Conservation (phyloP, 306 rosid genomes). For the Erythrophleum fordii region DNA sequence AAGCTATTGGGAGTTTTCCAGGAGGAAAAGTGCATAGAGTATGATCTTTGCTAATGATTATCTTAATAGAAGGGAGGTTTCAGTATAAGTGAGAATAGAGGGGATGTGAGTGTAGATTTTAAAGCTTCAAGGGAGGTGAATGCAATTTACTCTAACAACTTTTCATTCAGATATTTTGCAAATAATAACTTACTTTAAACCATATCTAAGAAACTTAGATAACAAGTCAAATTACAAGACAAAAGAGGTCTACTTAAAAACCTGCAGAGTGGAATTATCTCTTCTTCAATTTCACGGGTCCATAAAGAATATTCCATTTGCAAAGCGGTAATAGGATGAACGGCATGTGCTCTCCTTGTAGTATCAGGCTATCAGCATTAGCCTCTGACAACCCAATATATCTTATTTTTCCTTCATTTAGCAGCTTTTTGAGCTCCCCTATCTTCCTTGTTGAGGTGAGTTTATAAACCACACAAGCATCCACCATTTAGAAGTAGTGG, state of each 20-base stretch:
- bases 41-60: background rate
- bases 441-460: conserved; percentile 40
- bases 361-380: conserved; percentile 50
- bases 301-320: conserved; percentile 81
- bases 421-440: conserved; percentile 66
- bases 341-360: conserved; percentile 66
- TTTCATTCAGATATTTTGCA: background rate
- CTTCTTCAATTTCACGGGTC: conserved; percentile 68
- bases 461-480: conserved; percentile 23
- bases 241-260: conserved; percentile 24
- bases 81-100: background rate
- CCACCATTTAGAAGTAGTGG: background rate
- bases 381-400: conserved; percentile 70
- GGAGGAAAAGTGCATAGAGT: background rate
- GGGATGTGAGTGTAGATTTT: background rate
- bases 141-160: background rate
- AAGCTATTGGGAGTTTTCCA: background rate
- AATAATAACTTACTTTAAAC: background rate
- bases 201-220: conserved; percentile 11
- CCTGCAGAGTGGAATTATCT: conserved; percentile 74
- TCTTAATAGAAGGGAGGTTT: background rate
- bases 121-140: background rate
- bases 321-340: conserved; percentile 80
- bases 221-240: background rate
- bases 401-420: conserved; percentile 67